Evolutionary conservation across 2,329 filamentous ascomycete genomes (phyloP), one percentile per base, ranked within the genome.

Genomic region (Fusarium sp.): DNA sequence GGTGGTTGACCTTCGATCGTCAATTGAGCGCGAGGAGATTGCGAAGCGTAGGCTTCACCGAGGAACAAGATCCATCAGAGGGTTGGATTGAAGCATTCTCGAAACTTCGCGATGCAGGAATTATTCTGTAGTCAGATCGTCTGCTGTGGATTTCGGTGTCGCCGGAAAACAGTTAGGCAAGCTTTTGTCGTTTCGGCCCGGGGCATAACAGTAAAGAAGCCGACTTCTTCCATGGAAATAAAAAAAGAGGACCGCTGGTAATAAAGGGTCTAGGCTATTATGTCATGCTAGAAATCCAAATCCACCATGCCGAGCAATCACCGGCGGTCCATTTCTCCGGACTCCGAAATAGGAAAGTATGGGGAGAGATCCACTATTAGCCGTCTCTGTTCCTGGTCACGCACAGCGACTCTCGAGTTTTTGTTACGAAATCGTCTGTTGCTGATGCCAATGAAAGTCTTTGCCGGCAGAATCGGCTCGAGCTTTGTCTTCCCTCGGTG

Each of bases 1-100:
- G 79, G 74, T 81, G 83, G 82, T 74, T 86, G 52, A 81, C 79
- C 8, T 85, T 86, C 65, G 83, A 86, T 64, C 78, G 83, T 25
- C 81, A 85, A 53, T 73, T 86, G 69, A 83, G 81, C 57, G 71
- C 83, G 49, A 75, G 79, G 25, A 81, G 77, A 30, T 72, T 84
- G 14, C 77, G 79, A 22, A 74, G 72, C 10, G 73, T 78, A 6
- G 82, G 81, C 2, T 86, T 84, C 52, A 72, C 67, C 6, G 81
- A 79, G 34, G 76, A 83, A 49, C 77, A 72, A 29, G 71, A 79
- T 24, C 83, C 80, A 1, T 70, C 77, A 12, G 74, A 79, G 25
- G 59, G 59, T 20, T 63, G 60, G 61, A 34, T 46, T 45, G 45
- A 60, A 40, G 54, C 59, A 6, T 62, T 62, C 8, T 27, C 29